A percentile compares a stretch with the other conserved stretches of the same genome.
Conservation (phyloP, 805 yeast genomes). For the Metschnikowia reukaufii region DNA sequence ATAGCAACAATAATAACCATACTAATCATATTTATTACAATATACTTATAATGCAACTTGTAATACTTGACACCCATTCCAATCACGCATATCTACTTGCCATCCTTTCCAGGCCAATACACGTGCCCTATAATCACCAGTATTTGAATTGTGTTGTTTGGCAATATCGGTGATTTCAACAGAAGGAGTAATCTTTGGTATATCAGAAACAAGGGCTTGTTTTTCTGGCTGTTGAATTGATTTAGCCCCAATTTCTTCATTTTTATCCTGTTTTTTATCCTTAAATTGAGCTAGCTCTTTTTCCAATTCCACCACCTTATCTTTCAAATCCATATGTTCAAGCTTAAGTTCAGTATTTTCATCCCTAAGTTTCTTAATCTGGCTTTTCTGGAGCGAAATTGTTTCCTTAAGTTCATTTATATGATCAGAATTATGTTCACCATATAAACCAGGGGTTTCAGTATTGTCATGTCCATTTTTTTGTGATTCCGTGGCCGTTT, state of each 20-base stretch:
- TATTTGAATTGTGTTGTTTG: conserved; percentile 17
- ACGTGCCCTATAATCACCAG: conserved; percentile 55
- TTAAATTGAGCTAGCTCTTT: conserved; percentile 12
- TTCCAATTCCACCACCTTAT: conserved; percentile 33
- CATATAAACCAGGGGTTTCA: not conserved
- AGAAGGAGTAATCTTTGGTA: not conserved
- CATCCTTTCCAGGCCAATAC: conserved; percentile 77
- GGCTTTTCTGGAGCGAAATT: conserved; percentile 32
- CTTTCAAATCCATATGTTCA: conserved; percentile 38
- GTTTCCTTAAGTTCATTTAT: conserved; percentile 23
- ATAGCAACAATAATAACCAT: too few relatives aligned
- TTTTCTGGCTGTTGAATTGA: conserved; percentile 31
- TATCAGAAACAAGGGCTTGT: conserved; percentile 7
- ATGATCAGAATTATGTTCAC: not conserved
- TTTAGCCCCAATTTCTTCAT: conserved; percentile 25
- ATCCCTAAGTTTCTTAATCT: conserved; percentile 39
- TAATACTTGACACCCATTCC: conserved; percentile 65
- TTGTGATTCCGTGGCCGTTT: not conserved
- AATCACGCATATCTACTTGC: conserved; percentile 81
- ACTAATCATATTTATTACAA: too few relatives aligned
- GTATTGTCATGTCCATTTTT: not conserved
- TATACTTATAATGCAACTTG: conserved; percentile 29
- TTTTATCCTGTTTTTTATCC: not conserved
- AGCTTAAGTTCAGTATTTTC: conserved; percentile 45
- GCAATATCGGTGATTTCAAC: not conserved